Base-by-base conservation (phyloP, 2,329 filamentous ascomycete species). In the Scorias spongiosa region DNA sequence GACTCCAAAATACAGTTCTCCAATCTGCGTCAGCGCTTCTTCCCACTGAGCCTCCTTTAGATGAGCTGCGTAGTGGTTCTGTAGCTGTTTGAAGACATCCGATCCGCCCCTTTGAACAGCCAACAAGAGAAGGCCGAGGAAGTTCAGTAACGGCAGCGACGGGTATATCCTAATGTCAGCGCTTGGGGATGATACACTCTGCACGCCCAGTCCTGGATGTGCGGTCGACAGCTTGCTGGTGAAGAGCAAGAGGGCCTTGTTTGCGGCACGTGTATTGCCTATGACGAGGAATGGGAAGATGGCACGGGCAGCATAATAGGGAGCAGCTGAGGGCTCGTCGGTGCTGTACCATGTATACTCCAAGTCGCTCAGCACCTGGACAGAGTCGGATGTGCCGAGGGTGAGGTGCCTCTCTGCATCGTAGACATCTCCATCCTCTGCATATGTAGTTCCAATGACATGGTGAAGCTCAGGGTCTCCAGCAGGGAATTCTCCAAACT, bases 1-100 rank as follows among this genome's bases (percentile, higher is more conserved):
- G 61, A 98, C 93, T 30, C 80, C 80, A 66, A 98, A 98, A 69
- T 96, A 98, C 77, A 94, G 88, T 68, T 98, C 89, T 41, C 83
- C 89, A 55, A 98, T 80, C 62, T 85, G 80, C 54, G 87, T 81
- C 48, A 98, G 67, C 18, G 85, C 74, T 47, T 72, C 87, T 29
- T 79, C 76, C 89, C 89, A 96, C 10, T 51, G 45, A 1, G 78
- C 70, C 54, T 96, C 89, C 55, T 79, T 79, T 46, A 96, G 74
- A 56, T 93, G 77, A 5, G 70, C 63, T 32, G 78, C 76, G 63
- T 96, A 98, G 59, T 93, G 91, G 47, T 74, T 76, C 54, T 80
- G 78, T 52, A 98, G 68, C 61, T 88, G 81, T 57, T 79, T 79
- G 68, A 84, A 98, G 41, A 93, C 66, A 54, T 93, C 84, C 14